Evolutionary conservation across 352 stramenopile species (phyloP).

Genomic region (Phytophthora gonapodyides): DNA sequence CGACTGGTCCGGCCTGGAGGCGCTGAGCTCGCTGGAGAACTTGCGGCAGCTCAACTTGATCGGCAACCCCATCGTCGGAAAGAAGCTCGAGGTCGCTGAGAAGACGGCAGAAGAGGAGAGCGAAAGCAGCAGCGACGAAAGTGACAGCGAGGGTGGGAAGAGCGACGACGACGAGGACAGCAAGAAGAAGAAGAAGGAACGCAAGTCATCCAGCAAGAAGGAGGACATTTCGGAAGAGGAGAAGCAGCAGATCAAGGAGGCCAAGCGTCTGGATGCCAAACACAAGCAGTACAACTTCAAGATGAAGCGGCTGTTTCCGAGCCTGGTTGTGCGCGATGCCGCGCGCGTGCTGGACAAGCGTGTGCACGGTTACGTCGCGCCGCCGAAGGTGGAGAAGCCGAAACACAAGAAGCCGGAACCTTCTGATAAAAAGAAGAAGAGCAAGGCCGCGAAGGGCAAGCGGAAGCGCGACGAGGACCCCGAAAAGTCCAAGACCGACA

Average conservation of each 20-base stretch:
- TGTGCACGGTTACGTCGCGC: slow-evolving; percentile 80
- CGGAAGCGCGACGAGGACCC: slow-evolving; percentile 29
- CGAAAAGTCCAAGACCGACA: slow-evolving; percentile 19
- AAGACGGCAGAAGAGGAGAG: slow-evolving; percentile 30
- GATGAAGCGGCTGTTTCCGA: slow-evolving; percentile 86
- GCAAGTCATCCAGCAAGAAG: slow-evolving; percentile 26
- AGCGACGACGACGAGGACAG: slow-evolving; percentile 25
- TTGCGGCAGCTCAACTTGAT: slow-evolving; percentile 82
- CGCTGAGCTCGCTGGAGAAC: slow-evolving; percentile 57
- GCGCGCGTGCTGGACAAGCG: slow-evolving; percentile 81
- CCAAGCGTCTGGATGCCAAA: slow-evolving; percentile 72
- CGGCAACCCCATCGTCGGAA: slow-evolving; percentile 78
- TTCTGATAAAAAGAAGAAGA: slow-evolving; percentile 32
- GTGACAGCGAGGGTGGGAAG: slow-evolving; percentile 29
- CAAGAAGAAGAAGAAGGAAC: slow-evolving; percentile 28
- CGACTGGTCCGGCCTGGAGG: slow-evolving; percentile 77
- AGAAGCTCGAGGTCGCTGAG: slow-evolving; percentile 40
- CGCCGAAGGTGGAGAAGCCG: slow-evolving; percentile 72
- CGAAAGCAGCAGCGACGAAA: slow-evolving; percentile 20
- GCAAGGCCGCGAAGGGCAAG: slow-evolving; percentile 32
- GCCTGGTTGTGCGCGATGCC: slow-evolving; percentile 79
- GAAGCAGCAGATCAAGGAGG: slow-evolving; percentile 60
- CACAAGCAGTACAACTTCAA: slow-evolving; percentile 91
- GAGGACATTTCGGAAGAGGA: slow-evolving; percentile 52
- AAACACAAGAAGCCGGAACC: slow-evolving; percentile 31